Percentiles rank a stretch among this genome's conserved stretches.
Conservation (phyloP, 495 filamentous ascomycete genomes). For the Antarctomyces pellizariae region DNA sequence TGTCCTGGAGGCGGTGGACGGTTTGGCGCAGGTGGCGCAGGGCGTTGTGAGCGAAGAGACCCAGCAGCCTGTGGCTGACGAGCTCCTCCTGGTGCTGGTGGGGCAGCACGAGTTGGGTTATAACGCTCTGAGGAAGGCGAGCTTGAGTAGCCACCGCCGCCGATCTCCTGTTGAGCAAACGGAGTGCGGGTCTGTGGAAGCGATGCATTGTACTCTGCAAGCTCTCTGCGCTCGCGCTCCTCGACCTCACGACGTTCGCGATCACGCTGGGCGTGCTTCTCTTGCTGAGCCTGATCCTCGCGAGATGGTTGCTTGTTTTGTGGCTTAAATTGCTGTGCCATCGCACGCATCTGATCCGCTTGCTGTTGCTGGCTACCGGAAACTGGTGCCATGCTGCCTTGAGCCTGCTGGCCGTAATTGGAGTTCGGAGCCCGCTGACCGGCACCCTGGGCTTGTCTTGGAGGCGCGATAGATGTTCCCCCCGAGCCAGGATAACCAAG, state of each 20-base stretch:
- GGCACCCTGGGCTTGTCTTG: conserved; percentile 39
- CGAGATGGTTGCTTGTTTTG: conserved; percentile 15
- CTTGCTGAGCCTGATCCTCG: conserved; percentile 16
- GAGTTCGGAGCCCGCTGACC: conserved; percentile 20
- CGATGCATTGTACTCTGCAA: conserved; percentile 70
- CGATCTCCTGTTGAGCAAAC: conserved; percentile 71
- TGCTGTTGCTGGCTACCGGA: conserved; percentile 15
- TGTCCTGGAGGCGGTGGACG: conserved; percentile 13
- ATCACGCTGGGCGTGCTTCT: conserved; percentile 15
- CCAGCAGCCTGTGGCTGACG: conserved; percentile 18
- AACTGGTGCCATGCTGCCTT: conserved; percentile 10
- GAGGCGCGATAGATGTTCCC: conserved; percentile 54
- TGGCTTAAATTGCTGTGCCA: conserved; percentile 20
- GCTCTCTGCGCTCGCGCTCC: conserved; percentile 45
- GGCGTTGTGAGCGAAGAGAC: conserved; percentile 27
- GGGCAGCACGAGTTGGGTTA: conserved; percentile 54
- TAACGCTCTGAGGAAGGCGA: conserved; percentile 40
- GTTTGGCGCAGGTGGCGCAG: conserved; percentile 23
- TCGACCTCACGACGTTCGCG: conserved; percentile 34
- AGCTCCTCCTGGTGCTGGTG: conserved; percentile 27
- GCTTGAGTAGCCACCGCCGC: conserved; percentile 34
- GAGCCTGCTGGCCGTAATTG: conserved; percentile 17
- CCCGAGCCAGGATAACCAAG: conserved; percentile 30
- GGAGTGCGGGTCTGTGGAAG: conserved; percentile 53
- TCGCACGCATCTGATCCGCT: conserved; percentile 20